Percentiles rank a stretch among this genome's conserved stretches.
Conservation (phyloP, 2,329 filamentous ascomycete species). For the Diaporthe sp. region DNA sequence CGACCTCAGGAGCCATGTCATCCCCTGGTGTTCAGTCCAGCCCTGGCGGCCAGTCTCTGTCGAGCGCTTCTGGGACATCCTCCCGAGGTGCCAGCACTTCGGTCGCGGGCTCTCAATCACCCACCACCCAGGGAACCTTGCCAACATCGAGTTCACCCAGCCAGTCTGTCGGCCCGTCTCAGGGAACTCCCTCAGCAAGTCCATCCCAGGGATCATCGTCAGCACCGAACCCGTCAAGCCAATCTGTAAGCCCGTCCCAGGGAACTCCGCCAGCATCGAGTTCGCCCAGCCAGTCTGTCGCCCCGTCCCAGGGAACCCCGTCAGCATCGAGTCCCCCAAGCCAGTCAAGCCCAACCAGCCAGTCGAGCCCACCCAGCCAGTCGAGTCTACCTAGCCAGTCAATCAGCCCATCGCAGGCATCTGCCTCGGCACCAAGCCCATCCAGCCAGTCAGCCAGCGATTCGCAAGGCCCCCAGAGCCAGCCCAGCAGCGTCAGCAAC, state of each 20-base stretch:
- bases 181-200: too few relatives aligned
- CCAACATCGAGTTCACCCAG: neutral
- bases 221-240: neutral
- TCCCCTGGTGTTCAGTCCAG: neutral
- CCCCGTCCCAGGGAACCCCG: neutral
- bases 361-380: too few relatives aligned
- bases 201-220: too few relatives aligned
- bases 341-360: too few relatives aligned
- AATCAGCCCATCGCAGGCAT: neutral
- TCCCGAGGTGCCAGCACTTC: neutral
- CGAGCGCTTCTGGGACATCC: neutral
- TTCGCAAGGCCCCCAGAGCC: neutral
- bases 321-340: neutral
- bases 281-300: too few relatives aligned
- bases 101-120: neutral
- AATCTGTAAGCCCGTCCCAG: neutral
- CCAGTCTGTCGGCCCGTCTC: neutral
- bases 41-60: neutral
- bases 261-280: neutral
- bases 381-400: neutral
- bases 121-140: neutral
- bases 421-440: neutral
- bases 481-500: neutral
- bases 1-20: neutral
- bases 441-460: neutral